Evolutionary conservation across 2,329 filamentous ascomycete genomes (phyloP).

Genomic region (Fusarium camptoceras): DNA sequence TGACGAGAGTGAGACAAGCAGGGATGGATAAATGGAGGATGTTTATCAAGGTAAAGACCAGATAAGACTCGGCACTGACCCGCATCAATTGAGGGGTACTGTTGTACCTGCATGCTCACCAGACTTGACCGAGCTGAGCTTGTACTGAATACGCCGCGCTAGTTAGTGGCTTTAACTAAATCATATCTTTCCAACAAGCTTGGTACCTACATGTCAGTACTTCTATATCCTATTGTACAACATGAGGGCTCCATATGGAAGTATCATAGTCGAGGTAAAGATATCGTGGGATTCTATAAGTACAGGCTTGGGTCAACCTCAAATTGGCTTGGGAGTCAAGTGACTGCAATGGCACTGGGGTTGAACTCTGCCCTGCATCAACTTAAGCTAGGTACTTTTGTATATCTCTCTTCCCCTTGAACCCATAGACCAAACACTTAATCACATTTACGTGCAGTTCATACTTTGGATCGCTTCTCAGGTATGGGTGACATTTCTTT

Average conservation of each 20-base stretch:
- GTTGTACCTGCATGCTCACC: constrained; percentile 10
- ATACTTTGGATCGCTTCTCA: constrained; percentile 1
- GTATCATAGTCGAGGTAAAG: not conserved
- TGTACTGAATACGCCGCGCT: constrained; percentile 18
- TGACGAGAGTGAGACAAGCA: not conserved
- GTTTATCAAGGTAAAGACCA: not conserved
- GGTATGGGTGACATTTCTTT: constrained; percentile 44
- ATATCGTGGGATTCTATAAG: not conserved
- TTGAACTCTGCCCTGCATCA: not conserved
- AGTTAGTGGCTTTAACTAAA: constrained; percentile 13
- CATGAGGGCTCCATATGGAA: not conserved
- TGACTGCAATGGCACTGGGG: not conserved
- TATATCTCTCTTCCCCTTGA: constrained; percentile 12
- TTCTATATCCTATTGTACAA: not conserved
- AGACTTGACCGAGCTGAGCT: not conserved
- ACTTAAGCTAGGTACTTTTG: not conserved
- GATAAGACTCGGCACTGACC: constrained; percentile 5
- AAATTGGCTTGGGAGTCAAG: not conserved
- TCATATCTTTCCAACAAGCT: constrained; percentile 6
- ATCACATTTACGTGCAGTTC: not conserved
- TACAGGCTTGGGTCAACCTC: not conserved
- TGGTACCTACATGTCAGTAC: not conserved
- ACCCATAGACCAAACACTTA: not conserved
- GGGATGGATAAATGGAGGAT: not conserved
- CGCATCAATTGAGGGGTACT: constrained; percentile 21